Evolutionary conservation across 129 eudicot species (phyloP).

Genomic region (Flaveria brownii): DNA sequence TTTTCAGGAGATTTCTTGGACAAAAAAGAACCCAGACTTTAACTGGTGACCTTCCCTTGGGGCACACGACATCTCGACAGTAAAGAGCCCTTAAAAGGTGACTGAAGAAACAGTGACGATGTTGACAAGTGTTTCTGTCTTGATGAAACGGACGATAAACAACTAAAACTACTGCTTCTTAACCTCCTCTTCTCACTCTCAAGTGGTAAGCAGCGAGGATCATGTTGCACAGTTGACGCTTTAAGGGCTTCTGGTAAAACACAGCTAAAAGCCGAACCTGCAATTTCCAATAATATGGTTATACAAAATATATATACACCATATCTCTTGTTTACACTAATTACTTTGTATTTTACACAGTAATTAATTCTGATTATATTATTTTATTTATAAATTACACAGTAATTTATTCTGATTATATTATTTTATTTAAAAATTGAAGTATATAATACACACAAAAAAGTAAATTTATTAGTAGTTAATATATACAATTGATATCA

Average conservation of each 20-base stretch:
- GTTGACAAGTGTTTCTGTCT: constrained; percentile 69
- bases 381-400: not conserved
- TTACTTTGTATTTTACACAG: not conserved
- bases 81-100: constrained; percentile 74
- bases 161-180: constrained; percentile 52
- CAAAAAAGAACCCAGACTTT: not conserved
- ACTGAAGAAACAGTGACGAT: constrained; percentile 65
- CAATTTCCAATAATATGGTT: not conserved
- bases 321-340: not conserved
- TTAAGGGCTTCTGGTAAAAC: constrained; percentile 75
- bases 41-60: constrained; percentile 29
- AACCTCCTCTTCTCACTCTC: constrained; percentile 62
- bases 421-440: not conserved
- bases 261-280: constrained; percentile 71
- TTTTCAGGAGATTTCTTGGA: constrained; percentile 22
- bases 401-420: not conserved
- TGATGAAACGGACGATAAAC: constrained; percentile 69
- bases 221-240: constrained; percentile 54
- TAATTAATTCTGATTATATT: not conserved
- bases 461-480: not conserved
- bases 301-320: not conserved
- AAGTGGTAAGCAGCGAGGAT: constrained; percentile 38
- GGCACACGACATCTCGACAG: constrained; percentile 40
- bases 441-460: too few relatives aligned
- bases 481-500: not conserved